Evolutionary conservation across 179 eudicot species (phyloP), one percentile per base, ranked within the genome.

Genomic region (Beta macrorhiza): DNA sequence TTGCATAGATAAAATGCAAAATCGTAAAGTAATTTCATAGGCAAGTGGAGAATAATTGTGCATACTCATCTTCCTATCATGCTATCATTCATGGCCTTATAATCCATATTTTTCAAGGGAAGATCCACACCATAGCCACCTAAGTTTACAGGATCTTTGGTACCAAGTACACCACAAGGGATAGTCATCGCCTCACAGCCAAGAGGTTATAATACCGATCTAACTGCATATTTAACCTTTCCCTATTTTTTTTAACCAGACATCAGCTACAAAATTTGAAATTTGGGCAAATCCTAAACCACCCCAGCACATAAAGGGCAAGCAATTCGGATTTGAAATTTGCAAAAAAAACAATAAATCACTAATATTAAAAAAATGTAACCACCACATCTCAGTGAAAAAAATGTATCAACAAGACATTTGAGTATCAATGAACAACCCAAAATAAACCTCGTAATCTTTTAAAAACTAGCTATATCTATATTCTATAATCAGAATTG

Each of bases 71-170:
- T 89, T 96, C 93, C 81, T 88, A 94, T 86, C 52, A 87, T 87
- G 83, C 93, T 96, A 84, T 96, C 99, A 90, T 96, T 98, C 97
- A 96, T 94, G 81, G 99, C 99, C 84, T 96, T 96, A 79, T 96
- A 96, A 83, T 96, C 98, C 99, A 96, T 96, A 89, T 96, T 94
- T 88, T 96, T 96, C 89, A 96, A 82, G 77, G 99, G 98, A 81
- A 96, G 99, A 89, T 96, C 99, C 59, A 96, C 97, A 58, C 99
- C 99, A 85, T 94, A 96, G 72, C 99, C 99, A 74, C 97, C 99
- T 89, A 94, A 87, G 87, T 91, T 91, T 82, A 96, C 85, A 42
- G 97, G 90, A 80, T 89, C 94, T 47, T 86, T 86, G 10, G 95
- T 81, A 68, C 99, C 99, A 82, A 94, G 82, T 55, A 91, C 89